These are phyloP conservation scores for Agaricus blazei DNA, from an alignment of 768 basidiomycete species.

Conservation along the genomic window DNA sequence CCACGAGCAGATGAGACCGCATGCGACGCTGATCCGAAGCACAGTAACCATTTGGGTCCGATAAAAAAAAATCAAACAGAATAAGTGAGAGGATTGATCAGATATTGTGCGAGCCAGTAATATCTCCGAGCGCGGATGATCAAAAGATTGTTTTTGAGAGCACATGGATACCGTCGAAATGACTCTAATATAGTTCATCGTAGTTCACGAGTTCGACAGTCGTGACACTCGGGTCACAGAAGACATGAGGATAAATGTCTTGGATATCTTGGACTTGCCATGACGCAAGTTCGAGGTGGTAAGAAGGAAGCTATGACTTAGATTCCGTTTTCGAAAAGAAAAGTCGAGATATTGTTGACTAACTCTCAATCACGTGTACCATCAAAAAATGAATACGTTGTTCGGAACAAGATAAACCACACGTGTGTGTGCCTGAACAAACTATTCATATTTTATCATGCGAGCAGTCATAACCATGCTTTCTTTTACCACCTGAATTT, in stretches of 20 bases:
- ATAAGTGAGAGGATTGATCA: neutral
- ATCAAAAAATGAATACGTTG: too few relatives aligned
- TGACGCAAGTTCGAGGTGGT: too few relatives aligned
- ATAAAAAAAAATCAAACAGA: neutral
- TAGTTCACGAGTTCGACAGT: neutral
- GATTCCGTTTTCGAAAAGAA: too few relatives aligned
- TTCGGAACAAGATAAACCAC: too few relatives aligned
- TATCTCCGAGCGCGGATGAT: neutral
- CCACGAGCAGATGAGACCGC: neutral
- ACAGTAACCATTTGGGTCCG: neutral
- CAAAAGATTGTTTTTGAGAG: neutral
- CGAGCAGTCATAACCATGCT: too few relatives aligned
- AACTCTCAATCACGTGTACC: too few relatives aligned
- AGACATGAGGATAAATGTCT: neutral
- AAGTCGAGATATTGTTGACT: too few relatives aligned
- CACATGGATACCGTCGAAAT: neutral
- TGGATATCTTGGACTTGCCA: neutral
- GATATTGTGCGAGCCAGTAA: neutral
- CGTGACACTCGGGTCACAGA: neutral
- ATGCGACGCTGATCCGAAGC: neutral
- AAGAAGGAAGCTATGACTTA: too few relatives aligned
- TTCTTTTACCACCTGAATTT: too few relatives aligned
- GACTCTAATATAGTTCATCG: neutral
- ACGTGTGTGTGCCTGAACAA: too few relatives aligned
- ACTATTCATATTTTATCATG: too few relatives aligned